Base-by-base conservation (phyloP, 352 stramenopile genomes). In the Globisporangium camurandrum region DNA sequence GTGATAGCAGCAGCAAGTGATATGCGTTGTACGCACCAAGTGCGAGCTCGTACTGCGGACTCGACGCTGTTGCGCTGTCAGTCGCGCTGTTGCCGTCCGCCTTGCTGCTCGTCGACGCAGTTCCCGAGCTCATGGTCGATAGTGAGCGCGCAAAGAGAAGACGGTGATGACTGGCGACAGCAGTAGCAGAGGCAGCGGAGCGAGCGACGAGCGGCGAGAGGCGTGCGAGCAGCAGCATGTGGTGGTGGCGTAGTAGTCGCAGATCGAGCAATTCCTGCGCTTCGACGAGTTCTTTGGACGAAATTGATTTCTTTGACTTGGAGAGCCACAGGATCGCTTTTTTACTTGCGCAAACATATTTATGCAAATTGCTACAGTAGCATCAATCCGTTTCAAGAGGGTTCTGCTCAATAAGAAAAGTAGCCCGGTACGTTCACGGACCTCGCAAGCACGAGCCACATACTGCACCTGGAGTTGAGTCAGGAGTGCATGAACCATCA, bases 201-300 rank as follows among this genome's bases (percentile, higher is more conserved):
- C 54, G 53, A 41, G 36, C 36, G 22, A 38, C 52, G 20, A 31
- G 24, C 52, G 58, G 53, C 42, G 42, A 47, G 49, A 81, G 44
- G 36, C 67, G 69, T 37, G 64, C 61, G 69, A 81, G 67, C 40
- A 81, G 67, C 40, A 80, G 65, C 69, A 81, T 81, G 64, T 52
- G 51, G 34, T 16, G 41, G 22, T 19, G 17, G n/a, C 16, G 16
- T 17, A 23, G 36, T 41, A 19, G 17, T 4, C 36, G 20, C 36
- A 19, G n/a, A 41, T 39, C 33, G n/a, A n/a, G n/a, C 11, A 41
- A 23, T 41, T 9, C 4, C 16, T 41, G 36, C 14, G 36, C 20
- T 46, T 11, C n/a, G n/a, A n/a, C n/a, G n/a, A n/a, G n/a, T n/a
- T n/a, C n/a, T n/a, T n/a, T n/a, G n/a, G n/a, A n/a, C n/a, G n/a